Conservation (phyloP, 768 basidiomycete species). For the Sarcodon aspratus region DNA sequence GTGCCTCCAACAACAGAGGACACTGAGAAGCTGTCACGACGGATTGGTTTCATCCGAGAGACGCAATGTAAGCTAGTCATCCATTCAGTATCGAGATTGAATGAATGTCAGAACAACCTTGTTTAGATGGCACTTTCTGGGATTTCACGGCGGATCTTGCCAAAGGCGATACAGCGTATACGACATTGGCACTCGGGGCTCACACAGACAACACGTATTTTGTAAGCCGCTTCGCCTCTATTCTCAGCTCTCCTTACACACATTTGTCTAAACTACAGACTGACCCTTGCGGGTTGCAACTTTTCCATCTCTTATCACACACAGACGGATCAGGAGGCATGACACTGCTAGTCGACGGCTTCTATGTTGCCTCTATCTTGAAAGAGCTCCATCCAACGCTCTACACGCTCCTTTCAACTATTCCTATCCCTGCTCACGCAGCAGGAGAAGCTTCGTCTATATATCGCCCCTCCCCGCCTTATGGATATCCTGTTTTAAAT, state of each 20-base stretch:
- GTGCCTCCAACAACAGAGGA: conserved; percentile 75
- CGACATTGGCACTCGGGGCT: conserved; percentile 73
- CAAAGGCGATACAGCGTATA: conserved; percentile 92
- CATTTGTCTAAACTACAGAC: conserved; percentile 34
- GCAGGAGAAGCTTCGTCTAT: conserved; percentile 60
- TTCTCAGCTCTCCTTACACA: neutral
- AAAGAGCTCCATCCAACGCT: conserved; percentile 58
- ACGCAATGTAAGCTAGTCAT: conserved; percentile 45
- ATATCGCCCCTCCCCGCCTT: conserved; percentile 44
- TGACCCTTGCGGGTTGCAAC: conserved; percentile 89
- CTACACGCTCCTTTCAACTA: conserved; percentile 55
- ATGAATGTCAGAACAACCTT: neutral
- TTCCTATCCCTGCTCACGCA: conserved; percentile 76
- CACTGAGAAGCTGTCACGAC: conserved; percentile 65
- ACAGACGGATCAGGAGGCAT: conserved; percentile 74
- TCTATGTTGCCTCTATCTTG: conserved; percentile 79
- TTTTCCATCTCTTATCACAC: conserved; percentile 88
- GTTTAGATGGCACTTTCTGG: conserved; percentile 87
- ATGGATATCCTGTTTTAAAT: conserved; percentile 60
- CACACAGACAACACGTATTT: conserved; percentile 77
- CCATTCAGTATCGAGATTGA: neutral
- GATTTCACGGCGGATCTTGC: conserved; percentile 89
- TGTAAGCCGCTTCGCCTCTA: conserved; percentile 24
- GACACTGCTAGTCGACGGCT: conserved; percentile 92
- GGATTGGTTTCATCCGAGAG: conserved; percentile 83